Evolutionary conservation across 2,329 filamentous ascomycete genomes (phyloP).

Genomic region (Zarea fungicola): DNA sequence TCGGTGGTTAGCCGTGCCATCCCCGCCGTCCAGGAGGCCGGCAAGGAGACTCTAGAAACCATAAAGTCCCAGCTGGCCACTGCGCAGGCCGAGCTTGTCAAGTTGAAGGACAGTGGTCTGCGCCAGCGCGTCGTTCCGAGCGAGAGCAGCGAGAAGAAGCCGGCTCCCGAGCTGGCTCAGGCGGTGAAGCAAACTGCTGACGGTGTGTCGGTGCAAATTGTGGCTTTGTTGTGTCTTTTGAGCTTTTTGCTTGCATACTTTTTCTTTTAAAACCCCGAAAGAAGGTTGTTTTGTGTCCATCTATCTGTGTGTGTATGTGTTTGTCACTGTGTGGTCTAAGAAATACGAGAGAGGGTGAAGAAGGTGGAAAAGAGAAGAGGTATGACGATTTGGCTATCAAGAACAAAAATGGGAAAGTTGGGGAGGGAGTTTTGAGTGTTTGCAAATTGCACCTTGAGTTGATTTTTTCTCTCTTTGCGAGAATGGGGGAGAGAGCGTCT

Average conservation of each 20-base stretch:
- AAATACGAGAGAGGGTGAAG: neutral
- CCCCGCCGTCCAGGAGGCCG: slow-evolving; percentile 42
- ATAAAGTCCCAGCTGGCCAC: slow-evolving; percentile 68
- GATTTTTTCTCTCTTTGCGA: too few species aligned
- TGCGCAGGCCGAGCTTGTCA: slow-evolving; percentile 67
- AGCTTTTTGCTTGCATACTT: slow-evolving; percentile 94
- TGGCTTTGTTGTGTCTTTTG: slow-evolving; percentile 76
- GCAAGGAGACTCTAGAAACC: slow-evolving; percentile 47
- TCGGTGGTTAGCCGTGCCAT: slow-evolving; percentile 34
- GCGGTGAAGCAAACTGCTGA: slow-evolving; percentile 53
- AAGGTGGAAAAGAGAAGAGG: neutral
- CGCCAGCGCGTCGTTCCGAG: slow-evolving; percentile 69
- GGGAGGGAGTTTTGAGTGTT: too few species aligned
- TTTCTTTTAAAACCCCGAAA: slow-evolving; percentile 67
- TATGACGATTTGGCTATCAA: too few species aligned
- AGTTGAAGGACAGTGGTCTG: slow-evolving; percentile 67
- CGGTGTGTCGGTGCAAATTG: slow-evolving; percentile 82
- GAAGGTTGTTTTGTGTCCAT: neutral
- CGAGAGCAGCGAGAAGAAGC: slow-evolving; percentile 43
- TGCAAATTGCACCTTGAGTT: slow-evolving; percentile 5
- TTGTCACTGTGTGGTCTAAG: neutral
- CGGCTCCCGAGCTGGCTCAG: slow-evolving; percentile 46
- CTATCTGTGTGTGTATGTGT: neutral
- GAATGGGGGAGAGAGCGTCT: too few species aligned
- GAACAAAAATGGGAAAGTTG: too few species aligned